These are phyloP conservation scores for Diphasiastrum complanatum DNA, from an alignment of 83 land plant genomes.

Conservation along the genomic window DNA sequence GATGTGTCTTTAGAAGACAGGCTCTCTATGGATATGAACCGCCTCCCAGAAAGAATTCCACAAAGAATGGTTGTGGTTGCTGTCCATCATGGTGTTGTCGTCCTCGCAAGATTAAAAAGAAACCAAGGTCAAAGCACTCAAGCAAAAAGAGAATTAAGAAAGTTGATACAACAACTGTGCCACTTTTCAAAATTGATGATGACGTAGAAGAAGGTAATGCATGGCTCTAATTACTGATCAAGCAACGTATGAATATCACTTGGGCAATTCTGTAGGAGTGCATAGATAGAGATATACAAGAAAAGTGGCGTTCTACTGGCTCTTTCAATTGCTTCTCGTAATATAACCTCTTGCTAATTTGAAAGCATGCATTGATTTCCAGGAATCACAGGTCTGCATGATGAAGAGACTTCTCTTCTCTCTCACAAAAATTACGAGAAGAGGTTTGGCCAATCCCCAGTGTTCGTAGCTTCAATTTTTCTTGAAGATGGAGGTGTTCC, in stretches of 20 bases:
- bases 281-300: no score
- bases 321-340: no score
- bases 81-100: slow-evolving; percentile 41
- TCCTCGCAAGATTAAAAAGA: slow-evolving; percentile 42
- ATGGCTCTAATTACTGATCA: background rate
- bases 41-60: slow-evolving; percentile 45
- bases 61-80: slow-evolving; percentile 41
- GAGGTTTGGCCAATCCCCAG: slow-evolving; percentile 71
- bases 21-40: slow-evolving; percentile 82
- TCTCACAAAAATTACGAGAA: slow-evolving; percentile 70
- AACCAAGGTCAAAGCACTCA: slow-evolving; percentile 37
- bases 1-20: slow-evolving; percentile 60
- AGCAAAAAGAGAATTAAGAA: slow-evolving; percentile 42
- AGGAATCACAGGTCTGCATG: slow-evolving; percentile 63
- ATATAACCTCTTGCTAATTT: no score
- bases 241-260: no score
- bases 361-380: no score
- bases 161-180: slow-evolving; percentile 55
- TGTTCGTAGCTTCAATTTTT: slow-evolving; percentile 69
- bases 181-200: slow-evolving; percentile 61
- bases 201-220: slow-evolving; percentile 64
- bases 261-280: no score
- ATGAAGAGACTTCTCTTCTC: slow-evolving; percentile 64
- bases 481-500: slow-evolving; percentile 83
- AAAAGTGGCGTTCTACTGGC: no score